A percentile compares a stretch with the other conserved stretches of the same genome.
Evolutionary conservation across 2,329 filamentous ascomycete species (phyloP).

Genomic region (Ilyonectria sp.): DNA sequence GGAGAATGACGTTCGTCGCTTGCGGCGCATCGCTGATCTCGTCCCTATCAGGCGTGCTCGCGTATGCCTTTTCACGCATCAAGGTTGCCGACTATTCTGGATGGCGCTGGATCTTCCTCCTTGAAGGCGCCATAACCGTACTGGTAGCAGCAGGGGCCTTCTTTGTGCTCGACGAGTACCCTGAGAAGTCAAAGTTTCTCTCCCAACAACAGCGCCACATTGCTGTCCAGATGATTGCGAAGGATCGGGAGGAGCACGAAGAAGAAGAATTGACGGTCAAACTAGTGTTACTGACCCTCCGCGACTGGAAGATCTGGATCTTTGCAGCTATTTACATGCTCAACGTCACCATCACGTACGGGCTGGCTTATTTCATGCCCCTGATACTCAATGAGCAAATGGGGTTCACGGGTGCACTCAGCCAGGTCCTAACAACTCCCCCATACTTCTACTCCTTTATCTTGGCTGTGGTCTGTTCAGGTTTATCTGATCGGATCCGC

Average conservation of each 20-base stretch:
- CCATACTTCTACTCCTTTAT: constrained; percentile 11
- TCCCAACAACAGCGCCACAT: background rate
- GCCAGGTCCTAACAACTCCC: constrained; percentile 8
- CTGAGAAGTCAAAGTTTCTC: constrained; percentile 12
- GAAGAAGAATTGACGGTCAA: constrained; percentile 1
- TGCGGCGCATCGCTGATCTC: constrained; percentile 7
- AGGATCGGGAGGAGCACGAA: constrained; percentile 7
- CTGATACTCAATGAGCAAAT: constrained; percentile 16
- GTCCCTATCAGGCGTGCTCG: constrained; percentile 8
- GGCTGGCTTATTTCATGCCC: constrained; percentile 16
- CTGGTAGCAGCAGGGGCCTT: background rate
- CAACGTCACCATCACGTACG: constrained; percentile 3
- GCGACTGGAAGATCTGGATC: constrained; percentile 20
- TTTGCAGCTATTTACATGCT: constrained; percentile 8
- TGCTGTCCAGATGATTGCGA: constrained; percentile 6
- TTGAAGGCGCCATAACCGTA: constrained; percentile 7
- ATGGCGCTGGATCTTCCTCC: constrained; percentile 20
- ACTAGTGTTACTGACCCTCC: background rate
- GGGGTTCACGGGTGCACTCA: constrained; percentile 19
- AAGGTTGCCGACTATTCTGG: constrained; percentile 4
- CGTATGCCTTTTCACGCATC: constrained; percentile 12
- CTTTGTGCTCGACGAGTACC: constrained; percentile 17
- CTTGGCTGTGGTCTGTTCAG: background rate
- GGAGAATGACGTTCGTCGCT: constrained; percentile 6
- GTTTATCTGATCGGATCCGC: constrained; percentile 3